Conservation (phyloP, 257 asterid genomes). For the Nicotiana attenuata region DNA sequence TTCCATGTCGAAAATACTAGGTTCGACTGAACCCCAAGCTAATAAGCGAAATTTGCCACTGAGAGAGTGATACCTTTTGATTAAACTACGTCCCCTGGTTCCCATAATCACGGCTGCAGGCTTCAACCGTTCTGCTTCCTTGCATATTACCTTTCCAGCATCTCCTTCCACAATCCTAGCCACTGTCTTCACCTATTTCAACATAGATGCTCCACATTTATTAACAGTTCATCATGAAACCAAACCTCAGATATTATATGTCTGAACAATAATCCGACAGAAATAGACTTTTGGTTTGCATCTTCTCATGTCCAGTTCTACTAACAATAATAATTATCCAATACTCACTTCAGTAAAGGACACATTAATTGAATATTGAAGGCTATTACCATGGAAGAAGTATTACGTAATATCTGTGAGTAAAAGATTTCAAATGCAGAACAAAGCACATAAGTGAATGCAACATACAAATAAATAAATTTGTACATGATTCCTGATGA, state of each 20-base stretch:
- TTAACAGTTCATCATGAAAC: not conserved
- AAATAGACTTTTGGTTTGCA: not conserved
- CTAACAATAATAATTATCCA: too few species aligned
- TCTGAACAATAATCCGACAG: not conserved
- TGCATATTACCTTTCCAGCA: constrained; percentile 83
- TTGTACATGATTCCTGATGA: too few species aligned
- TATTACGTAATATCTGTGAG: too few species aligned
- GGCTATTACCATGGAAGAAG: too few species aligned
- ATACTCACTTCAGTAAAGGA: too few species aligned
- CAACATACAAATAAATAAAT: too few species aligned
- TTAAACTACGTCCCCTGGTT: constrained; percentile 76
- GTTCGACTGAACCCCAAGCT: too few species aligned
- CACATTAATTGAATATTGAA: too few species aligned
- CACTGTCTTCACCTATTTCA: constrained; percentile 51
- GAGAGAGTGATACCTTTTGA: constrained; percentile 45
- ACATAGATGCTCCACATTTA: not conserved
- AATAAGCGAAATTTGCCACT: not conserved
- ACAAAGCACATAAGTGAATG: too few species aligned
- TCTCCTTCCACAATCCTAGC: constrained; percentile 98
- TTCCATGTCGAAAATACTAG: too few species aligned
- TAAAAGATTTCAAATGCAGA: too few species aligned
- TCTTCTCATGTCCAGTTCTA: too few species aligned
- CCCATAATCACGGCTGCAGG: constrained; percentile 95
- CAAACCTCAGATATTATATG: not conserved
- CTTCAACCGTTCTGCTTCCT: constrained; percentile 82